Percentiles rank a stretch among this genome's conserved stretches.
Evolutionary conservation across 2,329 filamentous ascomycete species (phyloP).

Genomic region (Penicillium olsonii): DNA sequence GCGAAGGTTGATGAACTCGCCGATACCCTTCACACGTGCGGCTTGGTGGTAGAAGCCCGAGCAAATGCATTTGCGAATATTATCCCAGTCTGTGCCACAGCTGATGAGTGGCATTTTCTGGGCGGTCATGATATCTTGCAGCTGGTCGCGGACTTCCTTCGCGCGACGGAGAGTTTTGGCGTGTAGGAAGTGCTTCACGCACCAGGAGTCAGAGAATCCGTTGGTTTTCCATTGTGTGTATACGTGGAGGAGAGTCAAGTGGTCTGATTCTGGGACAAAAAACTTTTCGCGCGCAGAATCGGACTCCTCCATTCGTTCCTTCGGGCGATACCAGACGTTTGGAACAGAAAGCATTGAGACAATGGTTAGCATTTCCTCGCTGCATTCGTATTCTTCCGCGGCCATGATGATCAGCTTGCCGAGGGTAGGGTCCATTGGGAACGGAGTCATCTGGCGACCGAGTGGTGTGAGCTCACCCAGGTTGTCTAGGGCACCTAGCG

Average conservation of each 20-base stretch:
- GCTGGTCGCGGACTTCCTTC: conserved; percentile 91
- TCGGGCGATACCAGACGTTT: conserved; percentile 94
- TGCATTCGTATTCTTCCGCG: conserved; percentile 84
- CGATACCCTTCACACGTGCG: conserved; percentile 91
- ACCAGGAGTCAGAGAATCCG: conserved; percentile 88
- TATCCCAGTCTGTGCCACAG: conserved; percentile 96
- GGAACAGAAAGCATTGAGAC: conserved; percentile 98
- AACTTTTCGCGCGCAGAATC: conserved; percentile 96
- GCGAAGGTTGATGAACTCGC: conserved; percentile 94
- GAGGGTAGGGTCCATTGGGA: conserved; percentile 95
- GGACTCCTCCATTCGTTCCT: conserved; percentile 94
- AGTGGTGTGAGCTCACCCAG: conserved; percentile 86
- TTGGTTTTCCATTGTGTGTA: conserved; percentile 95
- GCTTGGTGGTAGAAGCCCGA: conserved; percentile 98
- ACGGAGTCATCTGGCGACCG: conserved; percentile 91
- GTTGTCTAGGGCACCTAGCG: conserved; percentile 88
- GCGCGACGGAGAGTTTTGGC: conserved; percentile 89
- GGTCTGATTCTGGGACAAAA: conserved; percentile 96
- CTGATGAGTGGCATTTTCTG: conserved; percentile 85
- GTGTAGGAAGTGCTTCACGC: conserved; percentile 88
- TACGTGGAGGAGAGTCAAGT: conserved; percentile 91
- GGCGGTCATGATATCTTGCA: conserved; percentile 89
- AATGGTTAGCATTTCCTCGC: conserved; percentile 97
- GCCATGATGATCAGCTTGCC: conserved; percentile 94
- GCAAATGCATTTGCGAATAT: conserved; percentile 94